These are phyloP conservation scores for Thelonectria blattea DNA, from an alignment of 2,329 filamentous ascomycete species.

Conservation along the genomic window DNA sequence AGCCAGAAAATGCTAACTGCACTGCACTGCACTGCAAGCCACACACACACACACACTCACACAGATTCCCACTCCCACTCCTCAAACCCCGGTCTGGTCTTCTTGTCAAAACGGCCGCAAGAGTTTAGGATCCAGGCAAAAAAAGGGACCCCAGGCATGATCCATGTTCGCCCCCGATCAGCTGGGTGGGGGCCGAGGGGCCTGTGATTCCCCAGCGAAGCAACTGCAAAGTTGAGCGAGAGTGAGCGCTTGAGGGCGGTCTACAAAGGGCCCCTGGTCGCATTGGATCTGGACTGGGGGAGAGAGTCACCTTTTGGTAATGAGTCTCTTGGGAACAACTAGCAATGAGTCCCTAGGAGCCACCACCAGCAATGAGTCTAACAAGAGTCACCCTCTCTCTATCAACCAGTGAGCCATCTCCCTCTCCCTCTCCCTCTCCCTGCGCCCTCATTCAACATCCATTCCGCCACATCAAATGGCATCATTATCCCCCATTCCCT, in stretches of 20 bases:
- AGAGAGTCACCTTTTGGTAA: too few species aligned
- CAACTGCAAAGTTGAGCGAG: background rate
- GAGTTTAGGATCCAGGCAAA: background rate
- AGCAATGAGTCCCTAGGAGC: too few species aligned
- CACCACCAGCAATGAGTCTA: too few species aligned
- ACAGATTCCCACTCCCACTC: background rate
- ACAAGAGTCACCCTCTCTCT: too few species aligned
- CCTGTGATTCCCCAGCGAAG: conserved; percentile 10
- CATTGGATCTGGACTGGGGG: background rate
- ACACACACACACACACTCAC: background rate
- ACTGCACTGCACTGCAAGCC: background rate
- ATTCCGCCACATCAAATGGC: too few species aligned
- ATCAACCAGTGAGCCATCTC: too few species aligned
- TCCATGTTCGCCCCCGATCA: conserved; percentile 20
- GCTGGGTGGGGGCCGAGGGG: conserved; percentile 19
- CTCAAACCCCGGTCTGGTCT: too few species aligned
- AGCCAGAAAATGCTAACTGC: conserved; percentile 1
- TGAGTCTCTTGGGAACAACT: too few species aligned
- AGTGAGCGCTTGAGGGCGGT: conserved; percentile 19
- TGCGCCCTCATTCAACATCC: too few species aligned
- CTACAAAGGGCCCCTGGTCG: conserved; percentile 8
- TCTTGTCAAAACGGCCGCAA: background rate
- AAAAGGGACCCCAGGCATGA: conserved; percentile 14
- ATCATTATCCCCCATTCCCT: too few species aligned
- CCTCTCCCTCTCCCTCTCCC: too few species aligned